A percentile compares a stretch with the other conserved stretches of the same genome.
phyloP scores from a whole-genome alignment of 495 filamentous ascomycete genomes.

The Tetracladium setigerum region DNA sequence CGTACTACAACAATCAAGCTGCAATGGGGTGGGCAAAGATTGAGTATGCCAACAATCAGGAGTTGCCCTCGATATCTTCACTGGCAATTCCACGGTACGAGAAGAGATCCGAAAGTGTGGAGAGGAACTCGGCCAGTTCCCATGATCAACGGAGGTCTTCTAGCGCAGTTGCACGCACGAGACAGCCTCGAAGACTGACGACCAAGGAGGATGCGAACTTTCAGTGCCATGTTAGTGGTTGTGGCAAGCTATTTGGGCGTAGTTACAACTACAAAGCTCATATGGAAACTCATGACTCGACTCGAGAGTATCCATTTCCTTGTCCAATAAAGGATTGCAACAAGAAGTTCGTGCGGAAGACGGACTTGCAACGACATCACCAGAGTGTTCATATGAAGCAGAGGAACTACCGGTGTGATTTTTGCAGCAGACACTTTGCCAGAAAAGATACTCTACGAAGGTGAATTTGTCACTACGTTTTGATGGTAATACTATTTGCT shows the following conservation, averaged over 20 bases:
- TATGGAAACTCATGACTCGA: slow-evolving; percentile 81
- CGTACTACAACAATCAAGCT: slow-evolving; percentile 35
- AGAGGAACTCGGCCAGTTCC: slow-evolving; percentile 14
- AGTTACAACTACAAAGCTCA: slow-evolving; percentile 90
- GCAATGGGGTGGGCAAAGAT: slow-evolving; percentile 37
- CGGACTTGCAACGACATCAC: slow-evolving; percentile 75
- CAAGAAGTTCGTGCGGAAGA: slow-evolving; percentile 74
- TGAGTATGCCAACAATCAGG: slow-evolving; percentile 32
- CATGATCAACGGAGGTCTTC: slow-evolving; percentile 28
- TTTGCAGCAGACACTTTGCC: slow-evolving; percentile 68
- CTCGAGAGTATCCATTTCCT: slow-evolving; percentile 57
- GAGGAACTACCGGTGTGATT: slow-evolving; percentile 60
- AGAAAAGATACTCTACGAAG: slow-evolving; percentile 77
- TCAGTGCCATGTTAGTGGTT: slow-evolving; percentile 60
- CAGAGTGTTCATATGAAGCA: slow-evolving; percentile 77
- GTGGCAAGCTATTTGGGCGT: slow-evolving; percentile 74
- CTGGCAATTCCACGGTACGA: slow-evolving; percentile 19
- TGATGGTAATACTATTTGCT: slow-evolving; percentile 2
- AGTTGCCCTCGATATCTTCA: slow-evolving; percentile 13
- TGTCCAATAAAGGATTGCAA: slow-evolving; percentile 59
- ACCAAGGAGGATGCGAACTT: slow-evolving; percentile 70
- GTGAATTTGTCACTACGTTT: slow-evolving; percentile 33
- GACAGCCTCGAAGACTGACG: slow-evolving; percentile 51
- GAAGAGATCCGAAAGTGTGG: slow-evolving; percentile 16
- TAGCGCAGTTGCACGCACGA: slow-evolving; percentile 27